Conservation (phyloP, 2,329 filamentous ascomycete genomes). For the Cercospora sp. region DNA sequence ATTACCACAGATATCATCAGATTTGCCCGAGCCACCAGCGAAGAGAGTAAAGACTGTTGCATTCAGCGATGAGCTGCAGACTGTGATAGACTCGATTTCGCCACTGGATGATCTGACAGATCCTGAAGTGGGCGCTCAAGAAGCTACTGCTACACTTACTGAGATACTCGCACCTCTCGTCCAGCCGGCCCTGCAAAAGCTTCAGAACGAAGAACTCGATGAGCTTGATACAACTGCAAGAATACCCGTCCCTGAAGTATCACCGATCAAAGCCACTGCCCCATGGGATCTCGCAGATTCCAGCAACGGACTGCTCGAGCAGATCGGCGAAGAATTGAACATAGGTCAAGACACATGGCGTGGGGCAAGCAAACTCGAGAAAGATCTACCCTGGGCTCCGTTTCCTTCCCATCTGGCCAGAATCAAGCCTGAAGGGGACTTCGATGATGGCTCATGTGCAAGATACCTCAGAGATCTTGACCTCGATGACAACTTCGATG, state of each 20-base stretch:
- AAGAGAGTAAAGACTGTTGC: conserved; percentile 47
- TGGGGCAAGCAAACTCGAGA: conserved; percentile 43
- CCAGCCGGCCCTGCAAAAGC: conserved; percentile 37
- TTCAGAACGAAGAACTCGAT: conserved; percentile 50
- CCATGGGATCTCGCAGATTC: conserved; percentile 50
- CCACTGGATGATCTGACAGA: conserved; percentile 29
- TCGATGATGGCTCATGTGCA: conserved; percentile 43
- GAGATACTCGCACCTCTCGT: conserved; percentile 42
- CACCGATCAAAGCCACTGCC: conserved; percentile 44
- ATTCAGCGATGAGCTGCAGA: conserved; percentile 42
- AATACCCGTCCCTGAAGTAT: conserved; percentile 52
- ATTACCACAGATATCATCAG: conserved; percentile 40
- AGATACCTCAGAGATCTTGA: conserved; percentile 41
- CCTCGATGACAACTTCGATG: conserved; percentile 42
- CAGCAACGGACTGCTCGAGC: conserved; percentile 33
- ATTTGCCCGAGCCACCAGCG: conserved; percentile 40
- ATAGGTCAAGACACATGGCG: conserved; percentile 44
- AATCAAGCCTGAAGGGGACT: conserved; percentile 44
- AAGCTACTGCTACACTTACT: conserved; percentile 39
- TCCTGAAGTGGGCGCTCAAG: conserved; percentile 26
- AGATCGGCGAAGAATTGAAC: conserved; percentile 31
- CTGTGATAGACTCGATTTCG: conserved; percentile 39
- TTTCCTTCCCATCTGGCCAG: conserved; percentile 47
- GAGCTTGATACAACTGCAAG: conserved; percentile 52
- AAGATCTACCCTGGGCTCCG: conserved; percentile 50